Base-by-base conservation (phyloP, 129 eudicot species). In the Lonicera japonica region DNA sequence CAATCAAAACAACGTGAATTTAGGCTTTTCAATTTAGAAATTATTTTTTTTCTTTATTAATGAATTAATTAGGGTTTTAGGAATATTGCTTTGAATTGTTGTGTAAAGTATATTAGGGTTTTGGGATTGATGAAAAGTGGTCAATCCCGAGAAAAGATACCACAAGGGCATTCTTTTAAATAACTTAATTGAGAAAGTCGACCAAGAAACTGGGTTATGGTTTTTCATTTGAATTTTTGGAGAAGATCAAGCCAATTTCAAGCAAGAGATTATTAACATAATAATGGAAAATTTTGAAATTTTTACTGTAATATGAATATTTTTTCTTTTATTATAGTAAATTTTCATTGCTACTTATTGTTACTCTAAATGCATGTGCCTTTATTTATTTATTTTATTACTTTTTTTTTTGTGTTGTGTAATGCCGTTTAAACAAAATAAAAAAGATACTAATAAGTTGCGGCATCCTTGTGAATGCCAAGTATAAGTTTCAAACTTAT, bases 21-120 rank as follows among this genome's bases (percentile, higher is more conserved):
- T 45, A 66, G 81, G 77, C 77, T 76, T 70, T 76, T 34, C 11
- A 25, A 53, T 53, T 39, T 52, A 55, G 58, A 17, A 11, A 15
- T 11, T 3, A 21, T 46, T 45, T 29, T 29, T 29, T 29, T n/a
- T n/a, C n/a, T 29, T 29, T 29, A 29, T 29, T 29, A n/a, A n/a
- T n/a, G n/a, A n/a, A 29, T 29, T 29, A 29, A 29, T 29, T 6
- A 29, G 36, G 36, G 36, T 29, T 29, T 29, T 29, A 29, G 36
- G 36, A 29, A 29, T 29, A 29, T 29, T 29, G 36, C 36, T 29
- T 48, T 12, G 25, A 46, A 63, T 55, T 48, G 18, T 63, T 63
- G 68, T 23, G 2, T 24, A 14, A 24, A 29, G 5, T 15, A 16
- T 58, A 1, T 2, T 46, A 3, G 19, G 46, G 25, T 63, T 63